phyloP scores from a whole-genome alignment of 495 filamentous ascomycete genomes.

The Neurospora tetrasperma region DNA sequence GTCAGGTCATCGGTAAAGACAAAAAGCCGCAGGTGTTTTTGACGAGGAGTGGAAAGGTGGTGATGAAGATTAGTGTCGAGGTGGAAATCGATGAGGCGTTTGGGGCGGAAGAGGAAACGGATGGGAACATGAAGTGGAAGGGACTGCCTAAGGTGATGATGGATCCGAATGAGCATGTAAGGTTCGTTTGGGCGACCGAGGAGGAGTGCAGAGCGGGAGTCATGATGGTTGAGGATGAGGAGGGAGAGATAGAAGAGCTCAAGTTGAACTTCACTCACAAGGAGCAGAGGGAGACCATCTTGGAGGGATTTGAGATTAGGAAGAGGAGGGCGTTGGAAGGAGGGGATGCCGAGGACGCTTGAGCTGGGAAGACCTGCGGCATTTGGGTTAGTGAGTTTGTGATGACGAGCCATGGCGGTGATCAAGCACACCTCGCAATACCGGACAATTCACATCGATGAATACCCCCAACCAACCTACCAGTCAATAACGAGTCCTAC shows the following conservation, averaged over 20 bases:
- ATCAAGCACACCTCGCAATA: neutral
- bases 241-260: constrained; percentile 11
- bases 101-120: neutral
- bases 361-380: neutral
- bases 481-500: neutral
- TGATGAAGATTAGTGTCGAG: constrained; percentile 30
- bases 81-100: constrained; percentile 23
- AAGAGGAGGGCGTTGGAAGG: constrained; percentile 5
- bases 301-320: constrained; percentile 22
- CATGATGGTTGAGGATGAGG: neutral
- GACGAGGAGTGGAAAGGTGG: constrained; percentile 21
- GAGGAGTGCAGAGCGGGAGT: constrained; percentile 26
- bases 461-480: neutral
- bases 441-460: no score
- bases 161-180: constrained; percentile 35
- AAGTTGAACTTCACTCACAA: constrained; percentile 23
- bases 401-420: neutral
- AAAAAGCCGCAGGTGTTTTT: constrained; percentile 22
- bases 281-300: constrained; percentile 16
- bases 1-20: no score
- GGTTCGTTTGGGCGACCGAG: constrained; percentile 34
- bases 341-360: neutral
- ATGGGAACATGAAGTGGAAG: neutral
- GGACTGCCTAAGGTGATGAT: constrained; percentile 21
- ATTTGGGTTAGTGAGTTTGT: neutral